phyloP scores from a whole-genome alignment of 208 protist genomes.

The Acanthamoeba healyi region DNA sequence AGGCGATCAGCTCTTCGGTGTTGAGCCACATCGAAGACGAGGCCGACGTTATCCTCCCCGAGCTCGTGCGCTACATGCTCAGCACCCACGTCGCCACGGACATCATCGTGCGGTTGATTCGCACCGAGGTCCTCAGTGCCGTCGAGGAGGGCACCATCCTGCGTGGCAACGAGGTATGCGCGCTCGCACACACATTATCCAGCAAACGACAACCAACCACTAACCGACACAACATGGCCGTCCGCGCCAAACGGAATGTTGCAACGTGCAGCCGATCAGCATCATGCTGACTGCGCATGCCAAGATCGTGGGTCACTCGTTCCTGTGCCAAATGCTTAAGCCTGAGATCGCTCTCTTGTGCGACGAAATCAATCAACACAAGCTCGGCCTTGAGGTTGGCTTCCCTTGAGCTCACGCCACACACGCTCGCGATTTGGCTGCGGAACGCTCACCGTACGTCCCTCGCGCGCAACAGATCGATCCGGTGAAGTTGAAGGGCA shows the following conservation, averaged over 20 bases:
- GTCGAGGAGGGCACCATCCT: slow-evolving; percentile 38
- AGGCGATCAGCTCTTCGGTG: background rate
- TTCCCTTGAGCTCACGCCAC: too few species aligned
- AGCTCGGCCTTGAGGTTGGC: background rate
- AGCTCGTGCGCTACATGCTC: slow-evolving; percentile 21
- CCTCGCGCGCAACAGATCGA: background rate
- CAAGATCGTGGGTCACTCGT: background rate
- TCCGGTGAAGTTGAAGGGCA: background rate
- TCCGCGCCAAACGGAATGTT: background rate
- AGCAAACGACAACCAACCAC: too few species aligned
- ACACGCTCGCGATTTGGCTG: too few species aligned
- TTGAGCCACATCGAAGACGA: background rate
- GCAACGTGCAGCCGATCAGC: slow-evolving; percentile 41
- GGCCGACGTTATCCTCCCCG: background rate
- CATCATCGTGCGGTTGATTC: slow-evolving; percentile 4
- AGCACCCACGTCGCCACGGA: slow-evolving; percentile 11
- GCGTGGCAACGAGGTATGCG: slow-evolving; percentile 32
- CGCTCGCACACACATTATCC: too few species aligned
- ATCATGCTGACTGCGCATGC: slow-evolving; percentile 38
- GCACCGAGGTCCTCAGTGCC: background rate
- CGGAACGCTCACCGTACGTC: too few species aligned
- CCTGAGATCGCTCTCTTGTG: slow-evolving; percentile 6
- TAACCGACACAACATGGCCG: too few species aligned
- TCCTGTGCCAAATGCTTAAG: slow-evolving; percentile 33
- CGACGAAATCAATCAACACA: background rate